These are phyloP conservation scores for Erythrobasidium hasegawianum DNA, from an alignment of 1,284 basidiomycete genomes.

Conservation along the genomic window DNA sequence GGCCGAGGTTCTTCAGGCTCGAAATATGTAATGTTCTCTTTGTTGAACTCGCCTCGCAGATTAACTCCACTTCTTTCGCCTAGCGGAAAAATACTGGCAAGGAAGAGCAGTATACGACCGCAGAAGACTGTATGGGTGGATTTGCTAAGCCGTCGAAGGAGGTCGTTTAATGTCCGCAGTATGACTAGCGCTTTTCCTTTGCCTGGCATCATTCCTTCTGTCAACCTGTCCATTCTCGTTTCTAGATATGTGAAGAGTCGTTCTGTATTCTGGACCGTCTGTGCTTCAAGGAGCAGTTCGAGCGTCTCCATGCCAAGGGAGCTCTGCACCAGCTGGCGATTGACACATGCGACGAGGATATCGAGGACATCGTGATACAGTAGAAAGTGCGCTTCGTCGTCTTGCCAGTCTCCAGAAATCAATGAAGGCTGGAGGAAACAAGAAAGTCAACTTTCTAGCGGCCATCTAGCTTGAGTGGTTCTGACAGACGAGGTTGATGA, in stretches of 20 bases:
- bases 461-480: background rate
- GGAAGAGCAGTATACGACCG: conserved; percentile 78
- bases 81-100: conserved; percentile 77
- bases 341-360: conserved; percentile 65
- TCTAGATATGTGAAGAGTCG: conserved; percentile 82
- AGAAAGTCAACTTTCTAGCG: background rate
- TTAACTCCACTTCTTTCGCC: conserved; percentile 88
- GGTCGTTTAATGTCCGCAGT: conserved; percentile 77
- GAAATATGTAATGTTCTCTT: conserved; percentile 55
- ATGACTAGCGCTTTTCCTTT: conserved; percentile 81
- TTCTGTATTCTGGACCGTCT: conserved; percentile 73
- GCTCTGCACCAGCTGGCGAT: conserved; percentile 54
- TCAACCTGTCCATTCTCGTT: conserved; percentile 61
- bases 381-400: conserved; percentile 20
- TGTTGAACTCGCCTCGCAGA: conserved; percentile 69
- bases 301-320: conserved; percentile 62
- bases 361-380: conserved; percentile 57
- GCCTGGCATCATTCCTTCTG: conserved; percentile 69
- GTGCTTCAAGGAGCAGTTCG: conserved; percentile 71
- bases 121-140: conserved; percentile 72
- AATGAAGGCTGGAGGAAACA: conserved; percentile 12
- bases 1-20: conserved; percentile 35
- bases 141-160: conserved; percentile 74
- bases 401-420: conserved; percentile 5
- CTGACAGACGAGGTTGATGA: conserved; percentile 30